Conservation (phyloP, 2,329 filamentous ascomycete species). For the Colletotrichum liaoningense region DNA sequence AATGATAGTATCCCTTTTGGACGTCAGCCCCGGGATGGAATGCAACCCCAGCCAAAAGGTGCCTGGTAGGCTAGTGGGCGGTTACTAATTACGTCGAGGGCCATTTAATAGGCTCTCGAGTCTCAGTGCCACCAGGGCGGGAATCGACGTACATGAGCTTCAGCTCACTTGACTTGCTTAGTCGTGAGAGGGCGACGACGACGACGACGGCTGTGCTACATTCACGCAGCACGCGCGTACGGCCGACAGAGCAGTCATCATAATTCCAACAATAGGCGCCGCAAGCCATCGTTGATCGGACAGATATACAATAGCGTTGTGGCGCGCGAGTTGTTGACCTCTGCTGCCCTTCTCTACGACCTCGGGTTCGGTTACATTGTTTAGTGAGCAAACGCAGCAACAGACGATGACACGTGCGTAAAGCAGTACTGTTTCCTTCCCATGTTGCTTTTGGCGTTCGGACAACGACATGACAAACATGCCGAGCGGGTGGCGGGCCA, state of each 20-base stretch:
- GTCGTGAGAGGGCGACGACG: neutral
- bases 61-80: conserved; percentile 16
- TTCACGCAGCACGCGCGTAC: neutral
- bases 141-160: conserved; percentile 42
- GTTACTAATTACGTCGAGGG: conserved; percentile 14
- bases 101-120: conserved; percentile 37
- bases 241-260: neutral
- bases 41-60: conserved; percentile 19
- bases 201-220: conserved; percentile 2
- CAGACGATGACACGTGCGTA: conserved; percentile 14
- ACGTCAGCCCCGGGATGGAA: conserved; percentile 26
- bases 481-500: conserved; percentile 41
- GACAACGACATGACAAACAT: conserved; percentile 52
- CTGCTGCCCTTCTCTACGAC: conserved; percentile 1
- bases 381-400: conserved; percentile 10
- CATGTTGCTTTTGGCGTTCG: conserved; percentile 46
- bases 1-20: conserved; percentile 28
- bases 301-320: conserved; percentile 15
- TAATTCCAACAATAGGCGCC: neutral
- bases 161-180: conserved; percentile 44
- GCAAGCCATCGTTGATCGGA: neutral
- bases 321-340: conserved; percentile 8
- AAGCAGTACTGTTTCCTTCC: neutral
- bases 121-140: conserved; percentile 31
- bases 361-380: conserved; percentile 10